Percentiles rank a stretch among this genome's conserved stretches.
These are phyloP conservation scores for Leishmania aethiopica DNA, from an alignment of 208 protist genomes.

Conservation along the genomic window DNA sequence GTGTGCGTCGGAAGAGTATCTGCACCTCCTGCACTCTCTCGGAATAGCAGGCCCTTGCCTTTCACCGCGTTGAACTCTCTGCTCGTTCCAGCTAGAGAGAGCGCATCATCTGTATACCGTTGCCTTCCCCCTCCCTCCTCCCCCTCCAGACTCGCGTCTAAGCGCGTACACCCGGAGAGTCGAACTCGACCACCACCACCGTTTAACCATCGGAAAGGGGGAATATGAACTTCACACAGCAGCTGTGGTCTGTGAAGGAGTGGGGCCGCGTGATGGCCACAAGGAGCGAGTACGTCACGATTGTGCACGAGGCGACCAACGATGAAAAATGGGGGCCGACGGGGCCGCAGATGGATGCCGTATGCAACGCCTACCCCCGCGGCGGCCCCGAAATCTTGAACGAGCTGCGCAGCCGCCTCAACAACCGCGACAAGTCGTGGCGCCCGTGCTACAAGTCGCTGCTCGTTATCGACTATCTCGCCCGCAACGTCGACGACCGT, in stretches of 20 bases:
- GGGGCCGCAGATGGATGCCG: slow-evolving; percentile 85
- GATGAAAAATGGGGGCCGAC: slow-evolving; percentile 92
- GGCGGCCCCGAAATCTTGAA: slow-evolving; percentile 74
- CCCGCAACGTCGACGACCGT: slow-evolving; percentile 65
- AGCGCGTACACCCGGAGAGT: background rate
- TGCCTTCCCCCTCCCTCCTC: too few species aligned
- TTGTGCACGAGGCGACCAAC: slow-evolving; percentile 86
- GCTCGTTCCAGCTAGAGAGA: background rate
- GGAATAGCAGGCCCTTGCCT: background rate
- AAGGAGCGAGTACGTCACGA: slow-evolving; percentile 65
- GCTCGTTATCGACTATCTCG: slow-evolving; percentile 87
- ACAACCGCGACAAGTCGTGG: slow-evolving; percentile 87
- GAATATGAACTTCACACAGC: slow-evolving; percentile 68
- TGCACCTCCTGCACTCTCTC: background rate
- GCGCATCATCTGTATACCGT: background rate
- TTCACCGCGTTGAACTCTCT: background rate
- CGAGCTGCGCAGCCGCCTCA: slow-evolving; percentile 80
- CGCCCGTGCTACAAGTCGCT: slow-evolving; percentile 89
- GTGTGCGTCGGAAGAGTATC: background rate
- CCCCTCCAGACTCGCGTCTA: background rate
- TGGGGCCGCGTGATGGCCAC: slow-evolving; percentile 81
- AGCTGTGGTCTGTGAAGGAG: slow-evolving; percentile 75
- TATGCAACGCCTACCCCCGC: slow-evolving; percentile 72
- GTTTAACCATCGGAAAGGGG: too few species aligned
- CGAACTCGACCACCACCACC: background rate